Evolutionary conservation across 805 yeast genomes (phyloP), one percentile per base, ranked within the genome.

Genomic region (Nakazawaea wickerhamii): DNA sequence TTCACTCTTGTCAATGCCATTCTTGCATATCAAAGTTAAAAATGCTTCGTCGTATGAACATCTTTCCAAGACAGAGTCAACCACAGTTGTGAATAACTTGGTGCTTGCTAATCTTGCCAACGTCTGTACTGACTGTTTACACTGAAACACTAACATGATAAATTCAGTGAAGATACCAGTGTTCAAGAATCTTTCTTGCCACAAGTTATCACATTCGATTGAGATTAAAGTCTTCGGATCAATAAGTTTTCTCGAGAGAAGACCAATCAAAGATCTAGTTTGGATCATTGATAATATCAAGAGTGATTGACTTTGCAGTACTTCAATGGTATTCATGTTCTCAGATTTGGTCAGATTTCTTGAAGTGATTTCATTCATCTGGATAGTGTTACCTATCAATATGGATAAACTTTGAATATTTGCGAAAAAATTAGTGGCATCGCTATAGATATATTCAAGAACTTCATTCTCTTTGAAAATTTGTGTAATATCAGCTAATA

Each of bases 331-430:
- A 10, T 38, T 33, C 10, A 35, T 31, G 21, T 38, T 42, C 17
- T 37, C 44, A 15, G 33, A 25, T 8, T 22, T 20, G 1, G 35
- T 40, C 1, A 71, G 70, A n/a, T 71, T 54, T 54, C 90, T 68
- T 1, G 79, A 67, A 0, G 81, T 52, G 18, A 81, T 72, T 51
- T 84, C 90, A 30, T 70, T 59, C 70, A 79, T 75, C 19, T 73
- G 67, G 20, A 83, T 68, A 0, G 81, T 71, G 47, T 72, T 67
- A 2, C 77, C 73, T 33, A 75, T 52, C 11, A 64, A 41, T 4
- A 49, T 47, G 1, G 67, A 55, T 5, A 59, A 32, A 11, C 50
- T 53, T 37, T 47, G 52, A 18, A 61, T 41, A 18, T 37, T 31
- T 7, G 48, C 21, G 36, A 41, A 36, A 15, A 11, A 28, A 20